phyloP scores from a whole-genome alignment of 2,329 filamentous ascomycete species.

The Arachnomyces sp. region DNA sequence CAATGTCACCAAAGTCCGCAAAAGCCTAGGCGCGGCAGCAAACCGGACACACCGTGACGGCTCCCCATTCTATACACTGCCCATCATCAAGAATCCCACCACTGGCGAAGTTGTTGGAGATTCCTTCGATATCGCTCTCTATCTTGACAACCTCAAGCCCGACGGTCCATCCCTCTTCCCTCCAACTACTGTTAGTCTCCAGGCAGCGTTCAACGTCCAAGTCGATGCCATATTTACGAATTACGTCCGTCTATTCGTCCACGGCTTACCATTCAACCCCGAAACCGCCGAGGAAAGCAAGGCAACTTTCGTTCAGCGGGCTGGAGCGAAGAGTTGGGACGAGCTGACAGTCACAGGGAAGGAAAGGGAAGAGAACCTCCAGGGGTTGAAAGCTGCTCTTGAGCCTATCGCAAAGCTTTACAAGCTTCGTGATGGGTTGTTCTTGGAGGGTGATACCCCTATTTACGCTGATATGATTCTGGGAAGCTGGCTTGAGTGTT shows the following conservation, averaged over 20 bases:
- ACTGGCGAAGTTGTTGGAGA: slow-evolving; percentile 7
- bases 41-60: slow-evolving; percentile 1
- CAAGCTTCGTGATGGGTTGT: too few relatives aligned
- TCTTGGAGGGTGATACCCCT: too few relatives aligned
- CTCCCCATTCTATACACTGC: slow-evolving; percentile 7
- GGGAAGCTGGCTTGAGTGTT: too few relatives aligned
- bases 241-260: slow-evolving; percentile 2
- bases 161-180: too few relatives aligned
- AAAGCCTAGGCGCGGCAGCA: slow-evolving; percentile 5
- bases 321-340: slow-evolving; percentile 4
- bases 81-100: slow-evolving; percentile 1
- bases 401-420: too few relatives aligned
- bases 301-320: slow-evolving; percentile 4
- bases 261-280: slow-evolving; percentile 8
- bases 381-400: too few relatives aligned
- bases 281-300: slow-evolving; percentile 7
- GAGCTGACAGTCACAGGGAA: background rate
- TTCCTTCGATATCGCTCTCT: slow-evolving; percentile 7
- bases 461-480: too few relatives aligned
- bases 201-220: slow-evolving; percentile 6
- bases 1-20: slow-evolving; percentile 8
- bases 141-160: slow-evolving; percentile 5
- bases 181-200: too few relatives aligned
- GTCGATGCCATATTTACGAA: slow-evolving; percentile 9
- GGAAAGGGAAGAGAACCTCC: too few relatives aligned